A percentile compares a stretch with the other conserved stretches of the same genome.
Conservation (phyloP, 1,284 basidiomycete species). For the Sporisorium exsertum region DNA sequence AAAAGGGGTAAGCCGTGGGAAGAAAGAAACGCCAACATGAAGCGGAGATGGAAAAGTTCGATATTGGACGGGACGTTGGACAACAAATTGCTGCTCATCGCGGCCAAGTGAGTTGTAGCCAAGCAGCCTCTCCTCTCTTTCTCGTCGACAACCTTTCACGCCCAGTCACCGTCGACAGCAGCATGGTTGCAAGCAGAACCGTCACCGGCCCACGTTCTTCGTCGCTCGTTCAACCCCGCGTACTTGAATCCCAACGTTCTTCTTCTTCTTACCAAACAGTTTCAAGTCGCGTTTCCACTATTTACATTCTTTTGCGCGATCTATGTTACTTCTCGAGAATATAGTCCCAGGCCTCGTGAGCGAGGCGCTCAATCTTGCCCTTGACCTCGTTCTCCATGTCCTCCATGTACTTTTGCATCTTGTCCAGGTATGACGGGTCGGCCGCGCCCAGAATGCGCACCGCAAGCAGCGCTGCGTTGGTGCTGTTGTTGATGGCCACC, state of each 20-base stretch:
- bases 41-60: not conserved
- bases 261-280: no score
- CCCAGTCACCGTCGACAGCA: no score
- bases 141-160: no score
- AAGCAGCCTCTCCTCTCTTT: no score
- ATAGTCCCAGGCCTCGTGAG: slow-evolving; percentile 84
- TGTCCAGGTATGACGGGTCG: slow-evolving; percentile 76
- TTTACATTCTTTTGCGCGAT: not conserved
- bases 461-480: slow-evolving; percentile 92
- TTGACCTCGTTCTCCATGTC: slow-evolving; percentile 84
- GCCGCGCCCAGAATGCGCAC: slow-evolving; percentile 83
- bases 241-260: not conserved
- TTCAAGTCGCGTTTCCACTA: not conserved
- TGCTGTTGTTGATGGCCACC: slow-evolving; percentile 95
- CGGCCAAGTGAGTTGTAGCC: no score
- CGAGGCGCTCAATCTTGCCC: slow-evolving; percentile 82
- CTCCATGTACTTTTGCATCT: slow-evolving; percentile 82
- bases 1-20: not conserved
- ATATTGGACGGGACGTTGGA: not conserved
- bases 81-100: not conserved
- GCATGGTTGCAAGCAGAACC: no score
- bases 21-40: not conserved
- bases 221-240: not conserved
- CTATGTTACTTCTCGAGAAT: slow-evolving; percentile 50
- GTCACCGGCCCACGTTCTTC: not conserved